These are phyloP conservation scores for Ophiocordyceps robertsii DNA, from an alignment of 2,329 filamentous ascomycete genomes.

Conservation along the genomic window DNA sequence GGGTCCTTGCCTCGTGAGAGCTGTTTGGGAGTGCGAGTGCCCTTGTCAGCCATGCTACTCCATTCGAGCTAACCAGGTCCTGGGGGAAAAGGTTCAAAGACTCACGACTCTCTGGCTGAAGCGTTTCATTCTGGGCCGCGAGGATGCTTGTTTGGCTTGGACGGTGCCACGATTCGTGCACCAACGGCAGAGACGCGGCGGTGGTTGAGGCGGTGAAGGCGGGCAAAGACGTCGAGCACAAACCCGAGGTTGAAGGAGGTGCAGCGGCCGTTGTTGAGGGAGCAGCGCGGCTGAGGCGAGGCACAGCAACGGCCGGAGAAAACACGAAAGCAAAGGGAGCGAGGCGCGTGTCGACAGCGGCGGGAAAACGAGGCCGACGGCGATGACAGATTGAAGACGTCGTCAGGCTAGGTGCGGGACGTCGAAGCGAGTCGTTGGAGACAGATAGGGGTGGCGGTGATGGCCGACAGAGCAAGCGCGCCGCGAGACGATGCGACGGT, in stretches of 20 bases:
- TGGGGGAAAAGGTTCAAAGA: slow-evolving; percentile 7
- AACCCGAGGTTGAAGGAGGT: too few relatives aligned
- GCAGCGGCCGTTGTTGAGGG: too few relatives aligned
- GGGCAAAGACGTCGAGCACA: too few relatives aligned
- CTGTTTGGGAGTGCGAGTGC: slow-evolving; percentile 30
- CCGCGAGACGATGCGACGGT: neutral
- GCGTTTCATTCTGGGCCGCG: slow-evolving; percentile 54
- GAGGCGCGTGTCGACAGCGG: too few relatives aligned
- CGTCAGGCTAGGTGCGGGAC: neutral
- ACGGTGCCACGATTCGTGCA: neutral
- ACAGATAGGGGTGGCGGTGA: neutral
- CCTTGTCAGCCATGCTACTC: slow-evolving; percentile 4
- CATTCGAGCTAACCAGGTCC: slow-evolving; percentile 7
- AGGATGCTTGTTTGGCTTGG: neutral
- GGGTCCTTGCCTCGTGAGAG: slow-evolving; percentile 82
- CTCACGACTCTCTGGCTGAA: slow-evolving; percentile 76
- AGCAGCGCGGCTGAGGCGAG: too few relatives aligned
- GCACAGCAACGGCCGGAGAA: too few relatives aligned
- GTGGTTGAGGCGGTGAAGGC: neutral
- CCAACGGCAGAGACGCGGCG: neutral
- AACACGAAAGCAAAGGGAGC: too few relatives aligned
- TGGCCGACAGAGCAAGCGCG: neutral
- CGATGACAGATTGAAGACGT: neutral
- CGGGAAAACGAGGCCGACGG: neutral
- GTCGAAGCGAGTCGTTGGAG: neutral